Evolutionary conservation across 1,139 yeast genomes (phyloP).

Genomic region (Suzukiozyma palmioleophila): DNA sequence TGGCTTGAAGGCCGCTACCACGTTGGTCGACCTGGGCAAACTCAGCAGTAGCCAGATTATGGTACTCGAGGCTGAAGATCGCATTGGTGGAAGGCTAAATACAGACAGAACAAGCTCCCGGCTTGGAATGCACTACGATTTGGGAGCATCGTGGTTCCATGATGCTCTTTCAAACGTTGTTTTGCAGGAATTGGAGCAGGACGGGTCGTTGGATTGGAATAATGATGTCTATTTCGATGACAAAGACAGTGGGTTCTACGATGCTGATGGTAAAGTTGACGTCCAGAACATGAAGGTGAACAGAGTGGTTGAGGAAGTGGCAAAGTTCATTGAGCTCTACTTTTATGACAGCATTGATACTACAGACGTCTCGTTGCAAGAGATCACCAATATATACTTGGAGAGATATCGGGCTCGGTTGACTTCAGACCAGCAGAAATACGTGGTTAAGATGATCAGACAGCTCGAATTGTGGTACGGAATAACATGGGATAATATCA

Average conservation of each 20-base stretch:
- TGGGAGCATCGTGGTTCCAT: slow-evolving; percentile 92
- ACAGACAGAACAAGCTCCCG: slow-evolving; percentile 26
- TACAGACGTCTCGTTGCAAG: slow-evolving; percentile 48
- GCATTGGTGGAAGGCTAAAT: slow-evolving; percentile 45
- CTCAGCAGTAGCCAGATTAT: slow-evolving; percentile 27
- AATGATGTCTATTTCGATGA: slow-evolving; percentile 50
- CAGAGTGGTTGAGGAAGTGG: slow-evolving; percentile 52
- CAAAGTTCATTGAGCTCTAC: slow-evolving; percentile 53
- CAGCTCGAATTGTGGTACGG: slow-evolving; percentile 78
- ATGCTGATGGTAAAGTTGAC: slow-evolving; percentile 34
- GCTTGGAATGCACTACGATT: slow-evolving; percentile 48
- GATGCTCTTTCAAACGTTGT: slow-evolving; percentile 67
- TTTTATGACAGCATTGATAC: slow-evolving; percentile 42
- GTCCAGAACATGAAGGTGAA: slow-evolving; percentile 22
- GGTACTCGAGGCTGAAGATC: slow-evolving; percentile 47
- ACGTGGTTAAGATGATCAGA: slow-evolving; percentile 50
- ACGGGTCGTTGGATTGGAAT: slow-evolving; percentile 13
- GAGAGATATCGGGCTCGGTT: slow-evolving; percentile 42
- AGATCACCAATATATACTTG: slow-evolving; percentile 45
- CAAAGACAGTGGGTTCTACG: slow-evolving; percentile 37
- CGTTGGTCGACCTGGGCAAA: slow-evolving; percentile 31
- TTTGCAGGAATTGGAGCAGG: slow-evolving; percentile 25
- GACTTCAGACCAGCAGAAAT: slow-evolving; percentile 46
- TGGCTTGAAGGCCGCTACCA: slow-evolving; percentile 73
- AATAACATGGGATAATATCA: slow-evolving; percentile 56